A percentile compares a stretch with the other conserved stretches of the same genome.
These are phyloP conservation scores for Bonnemaisonia californica DNA, from an alignment of 31 red algal species.

Conservation along the genomic window DNA sequence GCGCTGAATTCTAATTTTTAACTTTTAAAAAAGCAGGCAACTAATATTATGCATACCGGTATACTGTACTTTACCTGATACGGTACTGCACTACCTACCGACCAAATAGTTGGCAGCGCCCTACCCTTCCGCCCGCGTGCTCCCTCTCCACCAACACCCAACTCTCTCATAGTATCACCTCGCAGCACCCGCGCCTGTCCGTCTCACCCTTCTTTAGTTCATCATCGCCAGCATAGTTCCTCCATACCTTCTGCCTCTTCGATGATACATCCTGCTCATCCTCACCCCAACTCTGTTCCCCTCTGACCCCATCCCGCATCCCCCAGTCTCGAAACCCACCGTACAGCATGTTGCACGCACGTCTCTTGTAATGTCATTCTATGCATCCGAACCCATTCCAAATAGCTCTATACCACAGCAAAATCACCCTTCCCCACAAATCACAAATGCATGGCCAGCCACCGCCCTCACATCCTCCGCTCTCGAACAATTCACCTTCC, in stretches of 20 bases:
- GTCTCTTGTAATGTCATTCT: constrained; percentile 46
- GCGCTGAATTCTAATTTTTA: too few relatives aligned
- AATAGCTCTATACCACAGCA: background rate
- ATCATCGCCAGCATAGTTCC: background rate
- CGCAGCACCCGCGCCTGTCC: too few relatives aligned
- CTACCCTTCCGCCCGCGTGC: too few relatives aligned
- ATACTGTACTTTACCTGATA: too few relatives aligned
- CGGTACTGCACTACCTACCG: too few relatives aligned
- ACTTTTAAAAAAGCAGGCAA: too few relatives aligned
- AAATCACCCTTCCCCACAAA: background rate
- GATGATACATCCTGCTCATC: background rate
- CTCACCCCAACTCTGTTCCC: background rate
- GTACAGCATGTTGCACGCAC: constrained; percentile 20
- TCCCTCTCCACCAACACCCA: too few relatives aligned
- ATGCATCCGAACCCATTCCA: constrained; percentile 35
- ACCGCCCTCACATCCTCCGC: constrained; percentile 5
- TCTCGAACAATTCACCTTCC: constrained; percentile 29
- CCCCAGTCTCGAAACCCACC: too few relatives aligned
- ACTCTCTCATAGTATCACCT: too few relatives aligned
- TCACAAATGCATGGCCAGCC: background rate
- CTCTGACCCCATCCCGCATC: background rate
- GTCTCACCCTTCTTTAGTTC: too few relatives aligned
- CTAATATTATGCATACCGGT: too few relatives aligned
- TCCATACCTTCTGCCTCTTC: constrained; percentile 17
- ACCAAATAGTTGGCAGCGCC: too few relatives aligned